Percentiles rank a stretch among this genome's conserved stretches.
Evolutionary conservation across 805 yeast species (phyloP).

Genomic region (Teunomyces funiuensis): DNA sequence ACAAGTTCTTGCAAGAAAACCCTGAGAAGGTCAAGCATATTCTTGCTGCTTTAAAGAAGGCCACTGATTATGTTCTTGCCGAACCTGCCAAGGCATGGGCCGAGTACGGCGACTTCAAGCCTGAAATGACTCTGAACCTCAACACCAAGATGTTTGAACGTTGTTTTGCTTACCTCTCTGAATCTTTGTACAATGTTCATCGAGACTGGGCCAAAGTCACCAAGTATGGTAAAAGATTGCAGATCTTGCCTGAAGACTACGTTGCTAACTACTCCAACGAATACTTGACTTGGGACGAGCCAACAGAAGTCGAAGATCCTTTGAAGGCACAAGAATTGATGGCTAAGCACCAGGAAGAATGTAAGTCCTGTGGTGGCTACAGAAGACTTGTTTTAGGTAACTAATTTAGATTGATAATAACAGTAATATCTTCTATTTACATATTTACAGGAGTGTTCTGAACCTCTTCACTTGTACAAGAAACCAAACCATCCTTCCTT

Average conservation of each 20-base stretch:
- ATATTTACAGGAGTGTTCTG: neutral
- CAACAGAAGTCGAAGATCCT: slow-evolving; percentile 45
- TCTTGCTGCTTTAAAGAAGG: slow-evolving; percentile 49
- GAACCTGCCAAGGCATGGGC: slow-evolving; percentile 48
- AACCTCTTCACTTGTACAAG: slow-evolving; percentile 43
- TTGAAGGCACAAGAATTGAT: slow-evolving; percentile 47
- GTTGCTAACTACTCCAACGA: slow-evolving; percentile 52
- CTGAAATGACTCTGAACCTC: slow-evolving; percentile 42
- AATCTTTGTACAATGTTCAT: slow-evolving; percentile 50
- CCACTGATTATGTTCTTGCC: slow-evolving; percentile 48
- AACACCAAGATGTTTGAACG: slow-evolving; percentile 49
- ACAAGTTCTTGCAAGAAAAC: slow-evolving; percentile 45
- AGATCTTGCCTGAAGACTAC: slow-evolving; percentile 50
- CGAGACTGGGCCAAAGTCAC: slow-evolving; percentile 60
- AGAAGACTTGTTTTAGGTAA: slow-evolving; percentile 36
- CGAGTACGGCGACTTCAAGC: slow-evolving; percentile 48
- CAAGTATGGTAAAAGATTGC: slow-evolving; percentile 53
- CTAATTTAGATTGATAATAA: neutral
- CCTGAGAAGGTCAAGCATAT: slow-evolving; percentile 47
- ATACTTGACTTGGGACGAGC: slow-evolving; percentile 50
- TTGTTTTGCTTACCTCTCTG: slow-evolving; percentile 56
- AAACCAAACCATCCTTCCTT: slow-evolving; percentile 61
- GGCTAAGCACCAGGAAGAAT: slow-evolving; percentile 45
- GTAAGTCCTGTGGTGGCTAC: slow-evolving; percentile 49
- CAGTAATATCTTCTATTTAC: slow-evolving; percentile 1